Percentiles rank a stretch among this genome's conserved stretches.
phyloP scores from a whole-genome alignment of 768 basidiomycete species.

The Rhodotorula kratochvilovae region DNA sequence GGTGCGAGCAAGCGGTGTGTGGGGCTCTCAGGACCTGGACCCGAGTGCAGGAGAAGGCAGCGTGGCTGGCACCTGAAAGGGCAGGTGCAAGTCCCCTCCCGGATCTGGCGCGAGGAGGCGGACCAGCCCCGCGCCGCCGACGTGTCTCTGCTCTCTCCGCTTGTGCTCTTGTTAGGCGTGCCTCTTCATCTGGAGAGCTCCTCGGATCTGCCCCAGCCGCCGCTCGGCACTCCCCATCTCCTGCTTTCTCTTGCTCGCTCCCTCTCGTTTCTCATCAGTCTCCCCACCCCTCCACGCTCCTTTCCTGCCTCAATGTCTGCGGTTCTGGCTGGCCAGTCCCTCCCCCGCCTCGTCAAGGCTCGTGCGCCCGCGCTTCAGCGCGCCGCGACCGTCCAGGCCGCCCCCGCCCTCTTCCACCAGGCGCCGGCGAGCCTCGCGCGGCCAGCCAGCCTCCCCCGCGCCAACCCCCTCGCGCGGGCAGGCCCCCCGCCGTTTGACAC shows the following conservation, averaged over 20 bases:
- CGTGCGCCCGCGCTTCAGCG: neutral
- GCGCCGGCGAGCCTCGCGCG: neutral
- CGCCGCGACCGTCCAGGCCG: neutral
- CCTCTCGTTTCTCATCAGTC: neutral
- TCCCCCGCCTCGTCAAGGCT: neutral
- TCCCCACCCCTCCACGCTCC: neutral
- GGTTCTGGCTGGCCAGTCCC: conserved; percentile 1
- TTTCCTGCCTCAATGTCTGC: neutral
- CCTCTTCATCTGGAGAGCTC: too few relatives aligned
- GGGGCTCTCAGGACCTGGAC: too few relatives aligned
- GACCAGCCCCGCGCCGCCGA: too few relatives aligned
- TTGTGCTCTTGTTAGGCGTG: too few relatives aligned
- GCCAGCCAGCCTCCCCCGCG: neutral
- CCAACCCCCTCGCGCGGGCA: neutral
- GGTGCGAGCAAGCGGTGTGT: too few relatives aligned
- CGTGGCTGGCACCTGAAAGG: too few relatives aligned
- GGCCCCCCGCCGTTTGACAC: neutral
- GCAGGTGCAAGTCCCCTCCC: too few relatives aligned
- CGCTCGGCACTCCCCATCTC: too few relatives aligned
- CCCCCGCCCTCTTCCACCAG: neutral
- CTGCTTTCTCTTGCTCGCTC: neutral
- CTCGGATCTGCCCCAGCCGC: too few relatives aligned
- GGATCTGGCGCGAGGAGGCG: too few relatives aligned
- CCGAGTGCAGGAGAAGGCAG: too few relatives aligned
- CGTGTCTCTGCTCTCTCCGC: too few relatives aligned